phyloP scores from a whole-genome alignment of 2,329 filamentous ascomycete genomes.

The Didymella segeticola region DNA sequence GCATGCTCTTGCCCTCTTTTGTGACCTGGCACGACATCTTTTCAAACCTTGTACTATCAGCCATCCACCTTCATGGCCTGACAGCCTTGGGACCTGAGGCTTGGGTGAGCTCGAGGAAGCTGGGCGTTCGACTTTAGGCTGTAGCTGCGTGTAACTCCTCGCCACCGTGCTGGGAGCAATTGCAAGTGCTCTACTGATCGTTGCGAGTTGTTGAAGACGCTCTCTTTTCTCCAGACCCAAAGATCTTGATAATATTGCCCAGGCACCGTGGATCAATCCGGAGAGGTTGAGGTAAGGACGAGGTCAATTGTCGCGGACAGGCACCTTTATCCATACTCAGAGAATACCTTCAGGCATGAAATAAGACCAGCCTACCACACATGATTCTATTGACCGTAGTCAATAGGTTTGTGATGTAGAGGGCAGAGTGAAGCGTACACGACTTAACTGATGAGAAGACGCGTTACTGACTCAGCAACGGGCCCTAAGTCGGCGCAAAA shows the following conservation, averaged over 20 bases:
- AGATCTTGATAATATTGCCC: neutral
- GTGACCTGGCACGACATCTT: neutral
- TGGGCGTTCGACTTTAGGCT: neutral
- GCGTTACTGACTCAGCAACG: slow-evolving; percentile 11
- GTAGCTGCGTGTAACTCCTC: neutral
- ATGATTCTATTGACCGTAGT: too few relatives aligned
- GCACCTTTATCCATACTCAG: neutral
- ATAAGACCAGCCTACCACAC: neutral
- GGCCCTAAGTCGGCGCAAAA: neutral
- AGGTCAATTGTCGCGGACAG: neutral
- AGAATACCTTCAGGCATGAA: neutral
- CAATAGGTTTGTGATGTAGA: too few relatives aligned
- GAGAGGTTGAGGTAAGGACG: neutral
- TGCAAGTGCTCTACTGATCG: neutral
- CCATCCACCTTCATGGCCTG: neutral
- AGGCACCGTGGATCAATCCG: neutral
- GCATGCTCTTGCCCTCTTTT: neutral
- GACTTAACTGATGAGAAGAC: neutral
- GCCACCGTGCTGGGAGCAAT: neutral
- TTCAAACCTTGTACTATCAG: neutral
- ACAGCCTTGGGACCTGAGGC: neutral
- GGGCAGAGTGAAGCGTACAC: neutral
- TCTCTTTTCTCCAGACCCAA: neutral
- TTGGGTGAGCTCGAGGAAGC: neutral
- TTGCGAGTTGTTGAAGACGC: neutral